A percentile compares a stretch with the other conserved stretches of the same genome.
Conservation (phyloP, 2,329 filamentous ascomycete genomes). For the Metarhizium rileyi region DNA sequence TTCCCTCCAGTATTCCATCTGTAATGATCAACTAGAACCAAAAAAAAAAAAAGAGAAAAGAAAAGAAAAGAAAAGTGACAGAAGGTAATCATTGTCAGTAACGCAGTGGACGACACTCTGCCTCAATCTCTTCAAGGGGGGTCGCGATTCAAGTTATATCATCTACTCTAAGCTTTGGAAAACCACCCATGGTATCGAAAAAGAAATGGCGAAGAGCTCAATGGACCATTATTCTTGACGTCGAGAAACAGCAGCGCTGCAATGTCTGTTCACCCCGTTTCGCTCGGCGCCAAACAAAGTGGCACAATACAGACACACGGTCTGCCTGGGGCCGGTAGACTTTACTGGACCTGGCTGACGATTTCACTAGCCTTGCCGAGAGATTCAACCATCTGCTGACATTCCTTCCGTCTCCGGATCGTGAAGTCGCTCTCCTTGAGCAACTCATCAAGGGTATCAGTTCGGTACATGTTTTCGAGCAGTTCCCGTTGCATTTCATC, state of each 20-base stretch:
- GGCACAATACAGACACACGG: not conserved
- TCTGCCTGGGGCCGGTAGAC: not conserved
- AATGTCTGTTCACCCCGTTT: not conserved
- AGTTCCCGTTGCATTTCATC: slow-evolving; percentile 98
- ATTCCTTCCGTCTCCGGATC: slow-evolving; percentile 88
- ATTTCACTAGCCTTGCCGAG: slow-evolving; percentile 87
- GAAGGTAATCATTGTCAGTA: too few relatives aligned
- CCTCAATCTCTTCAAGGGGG: slow-evolving; percentile 5
- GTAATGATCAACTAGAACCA: not conserved
- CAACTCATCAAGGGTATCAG: slow-evolving; percentile 80
- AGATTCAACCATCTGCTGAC: slow-evolving; percentile 98
- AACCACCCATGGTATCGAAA: slow-evolving; percentile 28
- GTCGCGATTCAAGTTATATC: slow-evolving; percentile 17
- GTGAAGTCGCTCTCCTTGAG: slow-evolving; percentile 99
- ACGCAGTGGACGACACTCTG: not conserved
- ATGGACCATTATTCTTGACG: not conserved
- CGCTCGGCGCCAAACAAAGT: not conserved
- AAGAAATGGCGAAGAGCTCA: slow-evolving; percentile 12
- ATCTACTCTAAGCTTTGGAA: slow-evolving; percentile 25
- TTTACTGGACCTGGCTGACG: slow-evolving; percentile 67
- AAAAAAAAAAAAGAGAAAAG: not conserved
- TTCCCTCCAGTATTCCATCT: not conserved
- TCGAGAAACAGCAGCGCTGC: not conserved
- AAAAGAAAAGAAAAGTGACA: not conserved
- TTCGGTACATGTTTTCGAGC: slow-evolving; percentile 94